These are phyloP conservation scores for Scheffersomyces ergatensis DNA, from an alignment of 805 yeast species.

Conservation along the genomic window DNA sequence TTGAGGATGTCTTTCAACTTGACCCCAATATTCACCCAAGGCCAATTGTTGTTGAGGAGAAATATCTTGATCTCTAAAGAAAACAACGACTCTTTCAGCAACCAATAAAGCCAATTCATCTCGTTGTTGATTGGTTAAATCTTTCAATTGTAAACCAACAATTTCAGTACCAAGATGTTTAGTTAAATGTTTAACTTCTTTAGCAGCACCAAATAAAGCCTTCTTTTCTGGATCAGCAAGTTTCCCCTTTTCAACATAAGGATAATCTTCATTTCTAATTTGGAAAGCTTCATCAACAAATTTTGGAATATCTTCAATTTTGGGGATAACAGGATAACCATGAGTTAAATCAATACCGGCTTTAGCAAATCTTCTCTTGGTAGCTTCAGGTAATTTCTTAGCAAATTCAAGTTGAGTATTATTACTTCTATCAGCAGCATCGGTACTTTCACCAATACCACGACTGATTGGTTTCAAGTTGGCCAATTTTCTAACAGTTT, in stretches of 20 bases:
- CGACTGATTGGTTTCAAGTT: slow-evolving; percentile 13
- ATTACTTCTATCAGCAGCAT: not conserved
- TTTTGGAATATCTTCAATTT: slow-evolving; percentile 19
- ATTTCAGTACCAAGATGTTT: slow-evolving; percentile 28
- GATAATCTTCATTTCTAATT: slow-evolving; percentile 18
- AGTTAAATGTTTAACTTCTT: slow-evolving; percentile 23
- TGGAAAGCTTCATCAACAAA: slow-evolving; percentile 26
- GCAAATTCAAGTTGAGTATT: slow-evolving; percentile 8
- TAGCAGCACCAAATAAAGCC: slow-evolving; percentile 26
- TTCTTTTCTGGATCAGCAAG: slow-evolving; percentile 31
- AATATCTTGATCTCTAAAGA: slow-evolving; percentile 29
- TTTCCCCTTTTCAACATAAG: slow-evolving; percentile 24
- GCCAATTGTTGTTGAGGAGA: slow-evolving; percentile 29
- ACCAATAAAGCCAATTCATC: slow-evolving; percentile 29
- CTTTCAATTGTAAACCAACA: slow-evolving; percentile 26
- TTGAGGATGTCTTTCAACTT: slow-evolving; percentile 29
- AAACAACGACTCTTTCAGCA: slow-evolving; percentile 29
- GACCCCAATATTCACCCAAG: slow-evolving; percentile 27
- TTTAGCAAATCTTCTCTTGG: slow-evolving; percentile 21
- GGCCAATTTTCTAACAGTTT: slow-evolving; percentile 12
- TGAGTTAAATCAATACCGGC: slow-evolving; percentile 22
- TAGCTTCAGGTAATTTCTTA: slow-evolving; percentile 17
- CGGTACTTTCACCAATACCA: not conserved
- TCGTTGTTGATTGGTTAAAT: slow-evolving; percentile 22
- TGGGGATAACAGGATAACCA: slow-evolving; percentile 25